Conservation (phyloP, 805 yeast genomes). For the Starmerella stellata region DNA sequence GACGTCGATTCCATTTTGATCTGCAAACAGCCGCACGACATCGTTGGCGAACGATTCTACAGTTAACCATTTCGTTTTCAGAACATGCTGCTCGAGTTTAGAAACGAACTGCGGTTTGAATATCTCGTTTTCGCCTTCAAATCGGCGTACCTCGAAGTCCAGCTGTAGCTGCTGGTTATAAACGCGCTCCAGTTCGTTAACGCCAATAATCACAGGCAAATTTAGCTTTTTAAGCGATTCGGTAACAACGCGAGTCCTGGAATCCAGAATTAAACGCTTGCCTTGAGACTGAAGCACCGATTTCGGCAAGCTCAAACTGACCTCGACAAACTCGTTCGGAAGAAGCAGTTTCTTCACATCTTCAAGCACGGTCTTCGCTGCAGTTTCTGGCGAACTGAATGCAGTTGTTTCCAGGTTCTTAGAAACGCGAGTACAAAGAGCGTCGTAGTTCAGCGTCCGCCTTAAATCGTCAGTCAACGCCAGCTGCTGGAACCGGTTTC, state of each 20-base stretch:
- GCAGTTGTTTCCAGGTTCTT: conserved; percentile 30
- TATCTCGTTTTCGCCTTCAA: conserved; percentile 10
- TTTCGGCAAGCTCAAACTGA: conserved; percentile 31
- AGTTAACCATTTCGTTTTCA: conserved; percentile 65
- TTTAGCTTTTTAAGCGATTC: conserved; percentile 26
- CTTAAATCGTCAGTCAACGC: conserved; percentile 64
- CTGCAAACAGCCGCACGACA: conserved; percentile 38
- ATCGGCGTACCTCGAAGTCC: conserved; percentile 35
- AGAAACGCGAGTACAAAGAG: conserved; percentile 47
- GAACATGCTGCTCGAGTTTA: conserved; percentile 41
- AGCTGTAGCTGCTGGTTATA: conserved; percentile 58
- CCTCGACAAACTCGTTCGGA: conserved; percentile 31
- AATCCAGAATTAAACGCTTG: conserved; percentile 27
- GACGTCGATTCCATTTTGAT: conserved; percentile 25
- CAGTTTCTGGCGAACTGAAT: conserved; percentile 18
- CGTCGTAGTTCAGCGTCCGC: conserved; percentile 78
- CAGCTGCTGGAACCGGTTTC: conserved; percentile 40
- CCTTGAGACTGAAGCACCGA: conserved; percentile 42
- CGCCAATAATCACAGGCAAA: conserved; percentile 71
- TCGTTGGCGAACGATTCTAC: conserved; percentile 78
- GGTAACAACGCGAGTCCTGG: conserved; percentile 8
- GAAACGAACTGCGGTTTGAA: conserved; percentile 11
- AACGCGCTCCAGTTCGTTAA: conserved; percentile 74
- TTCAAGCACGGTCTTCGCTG: conserved; percentile 32
- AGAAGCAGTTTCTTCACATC: conserved; percentile 28